Base-by-base conservation (phyloP, 1,284 basidiomycete species). In the Golubevia sp. region DNA sequence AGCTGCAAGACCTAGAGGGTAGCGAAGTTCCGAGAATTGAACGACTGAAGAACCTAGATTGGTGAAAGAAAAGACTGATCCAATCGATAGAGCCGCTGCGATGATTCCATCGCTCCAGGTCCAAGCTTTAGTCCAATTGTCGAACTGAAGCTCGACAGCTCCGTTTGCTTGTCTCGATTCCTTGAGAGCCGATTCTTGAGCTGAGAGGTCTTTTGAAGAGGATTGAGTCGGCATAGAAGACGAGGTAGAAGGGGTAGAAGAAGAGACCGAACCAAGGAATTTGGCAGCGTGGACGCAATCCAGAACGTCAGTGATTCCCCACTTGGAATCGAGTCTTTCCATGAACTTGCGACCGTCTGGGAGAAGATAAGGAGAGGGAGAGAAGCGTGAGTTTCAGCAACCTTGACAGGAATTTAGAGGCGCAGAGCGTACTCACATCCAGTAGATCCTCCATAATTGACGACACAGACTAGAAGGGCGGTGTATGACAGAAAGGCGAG, bases 371-470 rank as follows among this genome's bases (percentile, higher is more conserved):
- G 38, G 18, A 18, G 38, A 8, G 18, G 18, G 18, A 13, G 38
- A 44, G 18, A 8, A 44, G 38, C 13, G 18, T 44, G 11, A 44
- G 38, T 44, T 18, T 8, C 18, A 44, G 38, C 18, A 8, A 18
- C 18, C 18, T 44, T n/a, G n/a, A n/a, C n/a, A n/a, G n/a, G n/a
- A n/a, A n/a, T 44, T 44, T 11, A 11, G 24, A 51, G 30, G 51
- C 6, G 27, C 34, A 49, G 5, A 38, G 30, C 20, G 55, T 27
- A 61, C 85, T 62, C 73, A 86, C 87, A 91, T 0, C 89, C 89
- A 3, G 88, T 88, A 4, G 88, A 90, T 0, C 91, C 91, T 4
- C 90, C 87, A 70, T 90, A 91, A 73, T 91, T 89, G 18, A 91
- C 89, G 62, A 88, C 87, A 21, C 90, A 82, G 87, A 89, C 90